These are phyloP conservation scores for Cladosporium sp. DNA, from an alignment of 2,329 filamentous ascomycete genomes.

Conservation along the genomic window DNA sequence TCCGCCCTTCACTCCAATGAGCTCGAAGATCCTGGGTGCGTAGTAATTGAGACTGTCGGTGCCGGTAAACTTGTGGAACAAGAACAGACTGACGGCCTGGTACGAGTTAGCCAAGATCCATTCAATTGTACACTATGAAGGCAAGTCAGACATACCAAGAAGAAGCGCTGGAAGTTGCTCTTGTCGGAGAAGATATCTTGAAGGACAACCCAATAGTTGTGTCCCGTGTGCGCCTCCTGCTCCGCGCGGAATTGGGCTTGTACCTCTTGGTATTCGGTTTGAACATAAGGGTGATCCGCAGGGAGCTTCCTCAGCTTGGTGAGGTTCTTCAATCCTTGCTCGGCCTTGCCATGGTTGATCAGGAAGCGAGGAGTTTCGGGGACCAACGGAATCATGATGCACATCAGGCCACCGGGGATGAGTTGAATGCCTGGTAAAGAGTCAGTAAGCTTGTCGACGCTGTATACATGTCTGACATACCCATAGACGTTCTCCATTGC, in stretches of 20 bases:
- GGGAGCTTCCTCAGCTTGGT: constrained; percentile 20
- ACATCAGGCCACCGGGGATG: constrained; percentile 18
- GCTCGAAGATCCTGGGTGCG: constrained; percentile 16
- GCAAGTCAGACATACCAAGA: constrained; percentile 2
- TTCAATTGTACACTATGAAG: neutral
- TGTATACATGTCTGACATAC: neutral
- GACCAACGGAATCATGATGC: constrained; percentile 19
- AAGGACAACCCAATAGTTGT: constrained; percentile 16
- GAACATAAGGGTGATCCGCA: constrained; percentile 21
- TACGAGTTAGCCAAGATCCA: neutral
- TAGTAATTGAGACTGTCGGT: constrained; percentile 18
- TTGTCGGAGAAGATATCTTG: constrained; percentile 16
- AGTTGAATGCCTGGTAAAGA: constrained; percentile 14
- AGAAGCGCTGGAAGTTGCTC: constrained; percentile 17
- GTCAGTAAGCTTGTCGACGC: neutral
- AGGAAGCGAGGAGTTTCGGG: constrained; percentile 17
- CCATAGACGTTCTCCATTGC: constrained; percentile 18
- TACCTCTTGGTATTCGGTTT: constrained; percentile 22
- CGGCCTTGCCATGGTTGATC: constrained; percentile 16
- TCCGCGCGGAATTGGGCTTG: constrained; percentile 21
- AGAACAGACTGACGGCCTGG: constrained; percentile 16
- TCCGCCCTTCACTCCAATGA: constrained; percentile 17
- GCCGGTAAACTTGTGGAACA: constrained; percentile 20
- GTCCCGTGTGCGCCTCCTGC: constrained; percentile 16
- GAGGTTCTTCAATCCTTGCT: constrained; percentile 17